phyloP scores from a whole-genome alignment of 176 grass and related monocot genomes.

The Thinopyrum elongatum region DNA sequence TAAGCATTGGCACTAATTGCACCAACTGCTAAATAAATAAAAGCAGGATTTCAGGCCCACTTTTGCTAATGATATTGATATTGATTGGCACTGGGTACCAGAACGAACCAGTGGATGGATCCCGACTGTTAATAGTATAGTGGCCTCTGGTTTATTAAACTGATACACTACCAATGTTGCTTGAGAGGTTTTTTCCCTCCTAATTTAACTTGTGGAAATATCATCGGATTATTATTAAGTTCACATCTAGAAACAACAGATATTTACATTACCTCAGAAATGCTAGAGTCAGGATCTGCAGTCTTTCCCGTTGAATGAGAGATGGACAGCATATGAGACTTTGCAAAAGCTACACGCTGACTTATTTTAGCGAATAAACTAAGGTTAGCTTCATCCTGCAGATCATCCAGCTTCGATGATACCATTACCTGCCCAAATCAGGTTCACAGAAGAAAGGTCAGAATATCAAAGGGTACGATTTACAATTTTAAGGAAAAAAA shows the following conservation, averaged over 20 bases:
- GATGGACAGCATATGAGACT: conserved; percentile 53
- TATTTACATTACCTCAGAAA: conserved; percentile 53
- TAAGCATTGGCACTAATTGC: conserved; percentile 1
- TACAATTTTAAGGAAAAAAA: neutral
- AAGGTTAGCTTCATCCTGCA: conserved; percentile 39
- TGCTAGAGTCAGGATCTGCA: conserved; percentile 36
- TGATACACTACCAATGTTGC: neutral
- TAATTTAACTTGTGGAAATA: neutral
- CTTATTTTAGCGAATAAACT: conserved; percentile 54
- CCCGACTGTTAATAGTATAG: neutral
- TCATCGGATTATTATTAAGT: neutral
- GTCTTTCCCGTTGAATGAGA: conserved; percentile 37
- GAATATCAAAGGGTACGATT: neutral
- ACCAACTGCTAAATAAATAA: neutral
- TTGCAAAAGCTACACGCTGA: conserved; percentile 46
- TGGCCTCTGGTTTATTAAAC: neutral
- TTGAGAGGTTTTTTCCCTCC: neutral
- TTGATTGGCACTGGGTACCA: conserved; percentile 3
- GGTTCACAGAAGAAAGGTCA: neutral
- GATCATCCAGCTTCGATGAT: conserved; percentile 73
- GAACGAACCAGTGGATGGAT: neutral
- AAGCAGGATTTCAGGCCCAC: neutral
- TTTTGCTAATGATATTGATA: neutral
- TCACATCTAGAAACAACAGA: neutral
- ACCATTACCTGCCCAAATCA: conserved; percentile 48